Base-by-base conservation (phyloP, 2,329 filamentous ascomycete genomes). In the Calonectria pseudoreteaudii region DNA sequence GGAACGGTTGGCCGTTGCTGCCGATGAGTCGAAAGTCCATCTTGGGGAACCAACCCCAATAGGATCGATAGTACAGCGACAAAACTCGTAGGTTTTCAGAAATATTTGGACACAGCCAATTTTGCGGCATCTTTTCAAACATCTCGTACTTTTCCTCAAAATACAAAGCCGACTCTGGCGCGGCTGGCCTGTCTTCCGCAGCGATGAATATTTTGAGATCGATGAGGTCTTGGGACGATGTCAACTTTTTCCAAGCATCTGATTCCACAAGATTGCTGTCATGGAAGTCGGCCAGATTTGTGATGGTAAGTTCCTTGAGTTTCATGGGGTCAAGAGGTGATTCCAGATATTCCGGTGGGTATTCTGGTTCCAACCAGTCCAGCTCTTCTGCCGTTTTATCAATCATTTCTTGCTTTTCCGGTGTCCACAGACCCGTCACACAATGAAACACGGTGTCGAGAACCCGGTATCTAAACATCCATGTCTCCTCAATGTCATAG, bases 11-110 rank as follows among this genome's bases (percentile, higher is more conserved):
- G 1, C 52, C 62, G 0, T 34, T 23, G 16, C 72, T 76, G 70
- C 68, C 56, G 1, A 75, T 70, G 26, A 28, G 38, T 0, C 78
- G 76, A 16, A 87, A 81, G 36, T 87, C 82, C 50, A 85, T 80
- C 26, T 81, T 81, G 0, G 86, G 86, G 4, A 82, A 82, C 77
- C 83, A 87, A 1, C 87, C 84, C 75, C 84, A 88, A 65, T 84
- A 85, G 1, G 83, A 75, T 7, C 71, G 73, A 4, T 79, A 81
- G 72, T 82, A 87, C 0, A 89, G 73, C 0, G 84, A 86, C 7
- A 89, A 79, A n/a, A 85, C 82, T 5, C 76, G 76, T 3, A 86
- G 58, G 7, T 80, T 80, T 2, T 75, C 60, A 0, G 75, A 38
- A 0, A 82, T n/a, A 0, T 56, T 31, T 0, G 74, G 64, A 0